Conservation (phyloP, 1,284 basidiomycete genomes). For the Tylopilus sp. region DNA sequence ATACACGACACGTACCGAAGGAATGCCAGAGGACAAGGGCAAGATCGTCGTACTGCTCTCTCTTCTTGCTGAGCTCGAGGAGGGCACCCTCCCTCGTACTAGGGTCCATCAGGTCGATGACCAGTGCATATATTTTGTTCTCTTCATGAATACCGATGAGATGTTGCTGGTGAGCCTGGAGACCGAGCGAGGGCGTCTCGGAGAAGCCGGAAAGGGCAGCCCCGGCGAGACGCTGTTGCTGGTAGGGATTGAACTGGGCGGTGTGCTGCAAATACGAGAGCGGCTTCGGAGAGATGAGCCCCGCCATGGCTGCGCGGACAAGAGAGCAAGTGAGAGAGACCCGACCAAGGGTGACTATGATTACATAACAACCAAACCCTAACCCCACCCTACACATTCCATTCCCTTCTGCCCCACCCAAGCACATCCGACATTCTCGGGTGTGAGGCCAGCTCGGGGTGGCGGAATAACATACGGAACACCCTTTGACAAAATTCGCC, state of each 20-base stretch:
- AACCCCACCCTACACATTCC: constrained; percentile 21
- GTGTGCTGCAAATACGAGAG: constrained; percentile 61
- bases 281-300: constrained; percentile 59
- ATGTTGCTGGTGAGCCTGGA: constrained; percentile 51
- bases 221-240: constrained; percentile 36
- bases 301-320: constrained; percentile 48
- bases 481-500: constrained; percentile 26
- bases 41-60: constrained; percentile 98
- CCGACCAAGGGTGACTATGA: neutral
- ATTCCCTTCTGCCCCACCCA: constrained; percentile 18
- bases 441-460: constrained; percentile 24
- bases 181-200: constrained; percentile 50
- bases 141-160: constrained; percentile 57
- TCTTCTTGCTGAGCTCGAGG: constrained; percentile 96
- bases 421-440: constrained; percentile 24
- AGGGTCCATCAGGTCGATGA: constrained; percentile 81
- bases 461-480: constrained; percentile 12
- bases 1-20: constrained; percentile 69
- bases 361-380: constrained; percentile 33
- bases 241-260: constrained; percentile 52
- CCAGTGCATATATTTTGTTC: constrained; percentile 78
- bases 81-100: constrained; percentile 83
- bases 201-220: constrained; percentile 42
- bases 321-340: constrained; percentile 13
- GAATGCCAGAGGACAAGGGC: constrained; percentile 99